Conservation (phyloP, 805 yeast genomes). For the Lipomyces kockii region DNA sequence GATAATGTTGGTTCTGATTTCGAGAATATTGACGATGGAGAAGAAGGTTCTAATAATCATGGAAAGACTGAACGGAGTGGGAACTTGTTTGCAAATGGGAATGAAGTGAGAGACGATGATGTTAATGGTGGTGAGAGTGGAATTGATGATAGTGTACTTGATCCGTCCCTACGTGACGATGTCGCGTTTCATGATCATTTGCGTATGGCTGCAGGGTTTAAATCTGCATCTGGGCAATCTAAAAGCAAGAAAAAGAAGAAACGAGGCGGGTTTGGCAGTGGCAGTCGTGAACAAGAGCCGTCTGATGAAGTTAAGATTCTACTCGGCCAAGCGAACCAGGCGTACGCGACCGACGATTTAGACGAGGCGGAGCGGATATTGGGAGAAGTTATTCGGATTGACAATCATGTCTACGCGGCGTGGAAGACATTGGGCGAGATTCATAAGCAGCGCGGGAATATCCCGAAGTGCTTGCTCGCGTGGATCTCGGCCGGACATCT, state of each 20-base stretch:
- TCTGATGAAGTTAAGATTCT: constrained; percentile 61
- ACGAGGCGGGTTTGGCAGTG: constrained; percentile 10
- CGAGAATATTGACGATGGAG: constrained; percentile 38
- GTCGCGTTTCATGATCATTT: constrained; percentile 16
- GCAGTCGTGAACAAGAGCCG: constrained; percentile 49
- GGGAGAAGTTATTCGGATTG: constrained; percentile 68
- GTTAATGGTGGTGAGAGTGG: constrained; percentile 6
- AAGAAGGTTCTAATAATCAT: constrained; percentile 1
- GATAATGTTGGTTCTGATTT: constrained; percentile 30
- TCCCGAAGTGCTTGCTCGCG: constrained; percentile 73
- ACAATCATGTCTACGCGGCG: constrained; percentile 78
- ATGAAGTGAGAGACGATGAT: constrained; percentile 40
- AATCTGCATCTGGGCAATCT: background rate
- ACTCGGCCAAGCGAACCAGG: constrained; percentile 76
- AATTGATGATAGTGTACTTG: constrained; percentile 8
- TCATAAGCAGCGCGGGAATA: constrained; percentile 65
- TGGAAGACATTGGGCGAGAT: constrained; percentile 89
- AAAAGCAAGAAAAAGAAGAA: constrained; percentile 13
- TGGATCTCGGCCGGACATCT: constrained; percentile 84
- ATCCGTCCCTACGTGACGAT: constrained; percentile 14
- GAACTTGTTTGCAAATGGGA: background rate
- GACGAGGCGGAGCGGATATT: constrained; percentile 46
- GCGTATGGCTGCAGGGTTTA: constrained; percentile 26
- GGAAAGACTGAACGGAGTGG: background rate
- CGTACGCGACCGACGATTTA: constrained; percentile 67